phyloP scores from a whole-genome alignment of 139 green algal species.

The Chlamydomonas sphaeroides region DNA sequence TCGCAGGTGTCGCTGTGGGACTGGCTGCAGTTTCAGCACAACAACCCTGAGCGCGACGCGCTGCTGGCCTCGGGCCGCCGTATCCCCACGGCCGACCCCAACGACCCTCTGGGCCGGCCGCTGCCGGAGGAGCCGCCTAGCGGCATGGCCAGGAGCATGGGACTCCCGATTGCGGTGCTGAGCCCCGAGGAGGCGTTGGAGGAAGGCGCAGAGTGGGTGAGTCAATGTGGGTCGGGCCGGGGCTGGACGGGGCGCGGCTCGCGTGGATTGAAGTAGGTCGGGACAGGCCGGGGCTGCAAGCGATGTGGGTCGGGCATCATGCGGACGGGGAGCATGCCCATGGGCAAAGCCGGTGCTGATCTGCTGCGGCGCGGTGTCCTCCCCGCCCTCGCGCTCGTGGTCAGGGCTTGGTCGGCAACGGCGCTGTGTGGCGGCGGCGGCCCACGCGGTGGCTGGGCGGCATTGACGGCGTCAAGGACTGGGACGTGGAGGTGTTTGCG shows the following conservation, averaged over 20 bases:
- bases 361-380: no score
- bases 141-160: slow-evolving; percentile 3
- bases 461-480: slow-evolving; percentile 40
- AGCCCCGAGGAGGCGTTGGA: slow-evolving; percentile 5
- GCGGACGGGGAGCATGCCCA: no score
- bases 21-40: slow-evolving; percentile 46
- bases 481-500: slow-evolving; percentile 23
- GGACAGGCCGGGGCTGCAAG: no score
- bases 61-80: not conserved
- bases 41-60: slow-evolving; percentile 53
- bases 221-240: no score
- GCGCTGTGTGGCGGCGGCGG: slow-evolving; percentile 40
- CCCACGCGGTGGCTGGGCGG: slow-evolving; percentile 54
- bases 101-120: slow-evolving; percentile 10
- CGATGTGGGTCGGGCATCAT: no score
- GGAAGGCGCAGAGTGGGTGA: slow-evolving; percentile 23
- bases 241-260: no score
- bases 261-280: no score
- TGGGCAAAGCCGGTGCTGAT: no score
- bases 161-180: not conserved
- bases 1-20: slow-evolving; percentile 56
- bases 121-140: not conserved
- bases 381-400: no score
- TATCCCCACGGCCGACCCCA: not conserved
- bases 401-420: slow-evolving; percentile 34